Base-by-base conservation (phyloP, 768 basidiomycete species). In the Calocera viscosa region DNA sequence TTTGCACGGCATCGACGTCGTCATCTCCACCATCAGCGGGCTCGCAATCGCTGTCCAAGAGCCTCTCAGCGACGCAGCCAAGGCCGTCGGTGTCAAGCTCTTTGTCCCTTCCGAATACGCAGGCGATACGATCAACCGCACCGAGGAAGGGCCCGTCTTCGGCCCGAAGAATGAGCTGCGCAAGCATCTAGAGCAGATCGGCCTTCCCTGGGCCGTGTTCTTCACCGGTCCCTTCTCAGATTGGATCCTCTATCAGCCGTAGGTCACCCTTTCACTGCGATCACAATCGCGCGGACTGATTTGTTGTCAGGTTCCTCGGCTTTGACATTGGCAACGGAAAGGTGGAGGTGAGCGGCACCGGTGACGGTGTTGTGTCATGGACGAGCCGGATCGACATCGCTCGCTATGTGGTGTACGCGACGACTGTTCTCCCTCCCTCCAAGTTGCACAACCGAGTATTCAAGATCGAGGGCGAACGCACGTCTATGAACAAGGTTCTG, bases 51-150 rank as follows among this genome's bases (percentile, higher is more conserved):
- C 35, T 1, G 67, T 67, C 2, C 73, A 78, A 66, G 67, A 66
- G 32, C 19, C 65, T n/a, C 72, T 72, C 33, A 69, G 72, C 1
- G 73, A 75, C 3, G 73, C 74, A 5, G 72, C 75, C 1, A 77
- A 74, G 67, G 68, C 69, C 0, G 73, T 72, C 1, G 70, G 68
- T n/a, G 75, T 73, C 22, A 71, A 75, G 33, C 49, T 75, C 39
- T 75, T 72, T 35, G 68, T 77, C 28, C 76, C 76, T 1, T 76
- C 75, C n/a, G 34, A 33, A 11, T 41, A 38, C 19, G 74, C 73
- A 1, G 35, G 35, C 5, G 14, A 38, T 14, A 38, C 35, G 35
- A 38, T 14, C 5, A 14, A 5, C 7, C 35, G 35, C 14, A 38
- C 5, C 7, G 35, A 38, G 35, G 35, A 38, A 14, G n/a, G n/a